Conservation (phyloP, 75 land plant genomes). For the Picea glauca region DNA sequence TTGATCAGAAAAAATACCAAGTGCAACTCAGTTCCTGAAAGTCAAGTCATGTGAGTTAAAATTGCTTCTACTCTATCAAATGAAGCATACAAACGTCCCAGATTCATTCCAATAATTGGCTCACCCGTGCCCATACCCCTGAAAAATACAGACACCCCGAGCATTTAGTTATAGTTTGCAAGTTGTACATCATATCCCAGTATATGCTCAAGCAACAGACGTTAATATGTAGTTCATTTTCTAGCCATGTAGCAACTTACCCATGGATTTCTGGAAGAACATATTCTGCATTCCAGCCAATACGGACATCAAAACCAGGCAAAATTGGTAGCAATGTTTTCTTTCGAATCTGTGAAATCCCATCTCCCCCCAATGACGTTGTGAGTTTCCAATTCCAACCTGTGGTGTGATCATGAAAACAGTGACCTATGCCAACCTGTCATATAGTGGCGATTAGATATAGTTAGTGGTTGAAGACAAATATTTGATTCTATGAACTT, state of each 20-base stretch:
- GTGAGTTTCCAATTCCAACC: constrained; percentile 98
- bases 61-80: constrained; percentile 83
- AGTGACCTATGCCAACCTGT: constrained; percentile 92
- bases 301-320: constrained; percentile 81
- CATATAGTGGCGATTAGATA: background rate
- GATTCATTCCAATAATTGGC: constrained; percentile 63
- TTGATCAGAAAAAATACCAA: background rate
- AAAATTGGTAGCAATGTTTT: constrained; percentile 65
- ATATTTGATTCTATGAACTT: background rate
- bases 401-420: constrained; percentile 61
- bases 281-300: constrained; percentile 96
- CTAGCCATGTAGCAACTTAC: constrained; percentile 33
- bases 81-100: constrained; percentile 72
- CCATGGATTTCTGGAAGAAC: constrained; percentile 90
- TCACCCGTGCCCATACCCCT: constrained; percentile 72
- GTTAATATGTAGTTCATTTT: background rate
- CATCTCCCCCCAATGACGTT: constrained; percentile 81
- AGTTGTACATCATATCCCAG: background rate
- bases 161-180: background rate
- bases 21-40: background rate
- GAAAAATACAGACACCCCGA: constrained; percentile 8
- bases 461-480: background rate
- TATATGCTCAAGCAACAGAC: background rate
- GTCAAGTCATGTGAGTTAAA: constrained; percentile 32
- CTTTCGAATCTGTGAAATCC: constrained; percentile 72